Evolutionary conservation across 306 rosid species (phyloP).

Genomic region (Ormosia emarginata): DNA sequence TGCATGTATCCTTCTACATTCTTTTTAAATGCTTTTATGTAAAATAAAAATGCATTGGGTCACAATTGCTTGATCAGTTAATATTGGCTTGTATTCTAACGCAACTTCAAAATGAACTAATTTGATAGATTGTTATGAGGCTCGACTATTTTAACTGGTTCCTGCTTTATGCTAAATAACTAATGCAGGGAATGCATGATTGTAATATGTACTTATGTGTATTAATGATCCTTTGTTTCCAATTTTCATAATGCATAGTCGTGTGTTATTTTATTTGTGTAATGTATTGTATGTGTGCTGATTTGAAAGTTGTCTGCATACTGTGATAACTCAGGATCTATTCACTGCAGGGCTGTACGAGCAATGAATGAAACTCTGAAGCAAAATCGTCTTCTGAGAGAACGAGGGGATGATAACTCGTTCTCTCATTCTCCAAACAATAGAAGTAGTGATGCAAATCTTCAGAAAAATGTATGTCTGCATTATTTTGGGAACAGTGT

Average conservation of each 20-base stretch:
- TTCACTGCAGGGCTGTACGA: slow-evolving; percentile 79
- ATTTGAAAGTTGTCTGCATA: slow-evolving; percentile 5
- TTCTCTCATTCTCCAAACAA: slow-evolving; percentile 51
- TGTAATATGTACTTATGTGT: slow-evolving; percentile 9
- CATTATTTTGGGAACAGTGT: slow-evolving; percentile 19
- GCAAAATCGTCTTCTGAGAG: slow-evolving; percentile 87
- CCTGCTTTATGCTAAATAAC: slow-evolving; percentile 7
- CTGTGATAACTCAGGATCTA: slow-evolving; percentile 27
- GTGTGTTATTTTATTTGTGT: slow-evolving; percentile 1
- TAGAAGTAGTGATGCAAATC: slow-evolving; percentile 24
- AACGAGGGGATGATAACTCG: slow-evolving; percentile 59
- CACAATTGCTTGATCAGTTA: background rate
- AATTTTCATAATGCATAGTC: background rate
- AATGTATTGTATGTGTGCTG: slow-evolving; percentile 2
- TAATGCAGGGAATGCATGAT: background rate
- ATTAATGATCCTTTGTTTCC: slow-evolving; percentile 10
- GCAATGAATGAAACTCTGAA: slow-evolving; percentile 97
- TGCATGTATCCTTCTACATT: background rate
- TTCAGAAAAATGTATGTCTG: slow-evolving; percentile 44
- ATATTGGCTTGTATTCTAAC: background rate
- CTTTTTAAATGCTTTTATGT: background rate
- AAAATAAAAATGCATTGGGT: background rate
- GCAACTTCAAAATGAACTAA: background rate
- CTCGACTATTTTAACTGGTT: background rate
- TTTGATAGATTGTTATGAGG: slow-evolving; percentile 5